Evolutionary conservation across 176 grass and related monocot genomes (phyloP).

Genomic region (Oryza australiensis): DNA sequence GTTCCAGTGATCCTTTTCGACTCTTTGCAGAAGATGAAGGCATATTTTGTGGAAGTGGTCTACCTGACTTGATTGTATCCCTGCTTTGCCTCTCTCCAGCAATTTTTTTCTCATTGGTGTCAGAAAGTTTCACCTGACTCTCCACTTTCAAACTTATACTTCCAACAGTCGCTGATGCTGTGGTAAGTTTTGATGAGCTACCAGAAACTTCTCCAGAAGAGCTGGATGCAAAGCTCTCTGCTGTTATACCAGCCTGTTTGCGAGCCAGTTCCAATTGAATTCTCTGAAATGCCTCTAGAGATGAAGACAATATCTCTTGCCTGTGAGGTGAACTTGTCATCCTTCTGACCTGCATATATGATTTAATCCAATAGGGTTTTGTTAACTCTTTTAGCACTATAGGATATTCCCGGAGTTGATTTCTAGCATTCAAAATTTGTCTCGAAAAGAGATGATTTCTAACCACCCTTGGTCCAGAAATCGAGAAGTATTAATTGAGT

Average conservation of each 20-base stretch:
- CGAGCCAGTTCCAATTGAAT: conserved; percentile 82
- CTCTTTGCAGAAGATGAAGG: conserved; percentile 55
- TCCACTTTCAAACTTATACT: conserved; percentile 69
- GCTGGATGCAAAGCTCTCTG: conserved; percentile 47
- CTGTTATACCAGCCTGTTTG: conserved; percentile 62
- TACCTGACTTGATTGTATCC: conserved; percentile 46
- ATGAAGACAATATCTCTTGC: conserved; percentile 99
- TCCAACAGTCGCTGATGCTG: conserved; percentile 55
- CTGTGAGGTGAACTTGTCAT: conserved; percentile 98
- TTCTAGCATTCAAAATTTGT: too few relatives aligned
- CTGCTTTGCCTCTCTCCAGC: conserved; percentile 53
- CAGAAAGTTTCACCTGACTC: conserved; percentile 55
- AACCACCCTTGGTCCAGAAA: too few relatives aligned
- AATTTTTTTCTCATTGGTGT: conserved; percentile 45
- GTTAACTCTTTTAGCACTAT: not conserved
- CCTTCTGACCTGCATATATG: conserved; percentile 73
- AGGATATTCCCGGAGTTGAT: not conserved
- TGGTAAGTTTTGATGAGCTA: conserved; percentile 38
- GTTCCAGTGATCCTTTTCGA: conserved; percentile 75
- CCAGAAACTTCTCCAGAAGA: conserved; percentile 50
- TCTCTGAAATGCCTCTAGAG: conserved; percentile 94
- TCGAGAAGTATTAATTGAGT: too few relatives aligned
- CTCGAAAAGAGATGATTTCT: too few relatives aligned
- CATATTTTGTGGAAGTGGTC: conserved; percentile 36
- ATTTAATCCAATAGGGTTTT: conserved; percentile 11